These are phyloP conservation scores for Nicotiana noctiflora DNA, from an alignment of 257 asterid species.

Conservation along the genomic window DNA sequence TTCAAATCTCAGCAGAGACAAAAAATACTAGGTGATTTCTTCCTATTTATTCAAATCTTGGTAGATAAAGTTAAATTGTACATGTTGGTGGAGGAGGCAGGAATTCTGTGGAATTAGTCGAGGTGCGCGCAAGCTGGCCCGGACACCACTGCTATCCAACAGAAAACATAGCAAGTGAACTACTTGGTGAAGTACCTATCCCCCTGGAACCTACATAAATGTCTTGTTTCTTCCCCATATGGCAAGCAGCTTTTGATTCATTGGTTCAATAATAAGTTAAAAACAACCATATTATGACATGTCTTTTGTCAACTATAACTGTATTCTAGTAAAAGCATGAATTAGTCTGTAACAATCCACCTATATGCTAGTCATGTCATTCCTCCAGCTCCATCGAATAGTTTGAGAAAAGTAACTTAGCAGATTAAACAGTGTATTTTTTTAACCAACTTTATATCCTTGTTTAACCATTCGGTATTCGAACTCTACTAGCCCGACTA, in stretches of 20 bases:
- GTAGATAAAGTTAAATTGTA: too few relatives aligned
- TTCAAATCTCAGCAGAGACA: too few relatives aligned
- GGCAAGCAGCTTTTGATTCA: background rate
- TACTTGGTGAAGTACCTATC: slow-evolving; percentile 27
- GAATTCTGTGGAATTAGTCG: too few relatives aligned
- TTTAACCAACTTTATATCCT: background rate
- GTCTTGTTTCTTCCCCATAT: slow-evolving; percentile 18
- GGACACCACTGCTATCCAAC: too few relatives aligned
- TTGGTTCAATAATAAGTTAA: background rate
- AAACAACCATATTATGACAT: background rate
- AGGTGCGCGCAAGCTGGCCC: too few relatives aligned
- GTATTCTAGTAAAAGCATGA: background rate
- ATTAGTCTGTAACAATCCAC: background rate
- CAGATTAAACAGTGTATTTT: background rate
- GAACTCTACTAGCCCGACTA: background rate
- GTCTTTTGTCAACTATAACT: background rate
- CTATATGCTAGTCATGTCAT: background rate
- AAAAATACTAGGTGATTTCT: too few relatives aligned
- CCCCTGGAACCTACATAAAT: slow-evolving; percentile 26
- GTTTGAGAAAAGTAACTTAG: background rate
- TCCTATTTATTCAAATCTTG: too few relatives aligned
- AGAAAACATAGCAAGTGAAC: background rate
- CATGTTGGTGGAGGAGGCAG: too few relatives aligned
- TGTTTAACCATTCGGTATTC: background rate
- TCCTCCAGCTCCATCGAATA: background rate